phyloP scores from a whole-genome alignment of 139 green algal genomes.

The Tetraselmis striata region DNA sequence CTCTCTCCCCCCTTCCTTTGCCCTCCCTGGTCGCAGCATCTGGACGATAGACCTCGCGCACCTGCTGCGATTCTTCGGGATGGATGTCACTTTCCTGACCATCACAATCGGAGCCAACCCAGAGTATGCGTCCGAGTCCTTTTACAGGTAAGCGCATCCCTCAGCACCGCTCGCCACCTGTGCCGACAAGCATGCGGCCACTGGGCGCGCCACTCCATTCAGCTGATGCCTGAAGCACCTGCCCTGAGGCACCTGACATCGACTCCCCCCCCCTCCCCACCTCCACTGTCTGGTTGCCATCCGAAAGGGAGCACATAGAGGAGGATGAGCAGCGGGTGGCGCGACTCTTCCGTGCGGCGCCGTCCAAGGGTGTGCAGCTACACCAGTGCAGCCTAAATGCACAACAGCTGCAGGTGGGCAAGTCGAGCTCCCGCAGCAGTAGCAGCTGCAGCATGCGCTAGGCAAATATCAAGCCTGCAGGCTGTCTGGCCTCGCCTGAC shows the following conservation, averaged over 20 bases:
- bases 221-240: not conserved
- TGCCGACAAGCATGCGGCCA: too few species aligned
- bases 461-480: too few species aligned
- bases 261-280: too few species aligned
- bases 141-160: conserved; percentile 67
- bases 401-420: not conserved
- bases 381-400: not conserved
- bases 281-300: too few species aligned
- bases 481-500: not conserved
- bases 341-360: conserved; percentile 59
- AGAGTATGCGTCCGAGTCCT: conserved; percentile 64
- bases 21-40: conserved; percentile 44
- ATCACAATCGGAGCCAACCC: conserved; percentile 77
- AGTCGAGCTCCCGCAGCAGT: too few species aligned
- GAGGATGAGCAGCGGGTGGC: conserved; percentile 68
- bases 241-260: too few species aligned
- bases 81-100: conserved; percentile 62
- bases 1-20: not conserved
- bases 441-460: too few species aligned
- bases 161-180: not conserved
- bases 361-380: conserved; percentile 1
- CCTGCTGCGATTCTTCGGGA: conserved; percentile 62
- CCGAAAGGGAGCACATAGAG: conserved; percentile 41
- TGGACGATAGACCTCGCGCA: conserved; percentile 91
- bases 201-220: too few species aligned